Conservation (phyloP, 2,329 filamentous ascomycete genomes). For the Botrytis aclada region DNA sequence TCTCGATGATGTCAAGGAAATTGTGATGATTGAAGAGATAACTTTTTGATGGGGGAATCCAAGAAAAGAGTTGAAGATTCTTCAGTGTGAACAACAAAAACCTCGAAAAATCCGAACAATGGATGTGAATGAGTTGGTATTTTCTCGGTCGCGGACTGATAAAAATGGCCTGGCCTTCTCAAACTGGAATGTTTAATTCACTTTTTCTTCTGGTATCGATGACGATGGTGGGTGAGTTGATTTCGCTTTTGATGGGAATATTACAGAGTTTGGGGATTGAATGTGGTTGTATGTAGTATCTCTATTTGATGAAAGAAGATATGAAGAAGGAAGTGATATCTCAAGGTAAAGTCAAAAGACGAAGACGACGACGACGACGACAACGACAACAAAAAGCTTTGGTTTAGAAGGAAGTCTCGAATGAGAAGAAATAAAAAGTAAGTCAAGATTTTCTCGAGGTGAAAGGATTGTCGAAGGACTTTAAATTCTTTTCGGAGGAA, state of each 20-base stretch:
- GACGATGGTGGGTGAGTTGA: neutral
- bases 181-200: neutral
- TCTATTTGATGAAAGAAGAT: neutral
- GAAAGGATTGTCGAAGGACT: neutral
- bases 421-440: neutral
- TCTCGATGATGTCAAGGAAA: neutral
- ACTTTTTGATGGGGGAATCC: neutral
- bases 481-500: neutral
- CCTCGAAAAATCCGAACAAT: conserved; percentile 1
- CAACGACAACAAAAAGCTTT: neutral
- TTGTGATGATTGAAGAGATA: neutral
- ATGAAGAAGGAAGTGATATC: conserved; percentile 1
- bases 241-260: neutral
- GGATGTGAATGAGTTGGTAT: neutral
- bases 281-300: neutral
- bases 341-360: conserved; percentile 4
- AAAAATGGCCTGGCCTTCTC: conserved; percentile 1
- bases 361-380: neutral
- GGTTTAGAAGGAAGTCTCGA: conserved; percentile 4
- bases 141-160: conserved; percentile 5
- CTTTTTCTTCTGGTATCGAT: neutral
- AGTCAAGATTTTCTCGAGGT: neutral
- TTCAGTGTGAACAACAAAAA: neutral
- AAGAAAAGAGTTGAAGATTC: conserved; percentile 2
- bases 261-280: conserved; percentile 1